Percentiles rank a stretch among this genome's conserved stretches.
Conservation (phyloP, 2,329 filamentous ascomycete species). For the Torrubiella hemipterigena region DNA sequence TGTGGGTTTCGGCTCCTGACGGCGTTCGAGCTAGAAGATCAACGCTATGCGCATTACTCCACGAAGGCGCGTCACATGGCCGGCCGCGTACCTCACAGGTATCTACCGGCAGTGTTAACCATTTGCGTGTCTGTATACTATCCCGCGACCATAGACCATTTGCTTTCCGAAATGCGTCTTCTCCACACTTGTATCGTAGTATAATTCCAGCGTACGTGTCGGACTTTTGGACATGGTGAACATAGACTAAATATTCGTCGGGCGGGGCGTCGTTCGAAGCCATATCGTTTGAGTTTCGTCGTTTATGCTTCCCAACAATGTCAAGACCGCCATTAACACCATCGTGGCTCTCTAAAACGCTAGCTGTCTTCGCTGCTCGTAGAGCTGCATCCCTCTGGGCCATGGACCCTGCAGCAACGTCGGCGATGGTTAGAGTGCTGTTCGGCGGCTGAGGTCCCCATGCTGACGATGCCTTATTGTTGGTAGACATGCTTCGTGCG, state of each 20-base stretch:
- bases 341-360: constrained; percentile 48
- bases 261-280: constrained; percentile 41
- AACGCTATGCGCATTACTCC: constrained; percentile 24
- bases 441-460: constrained; percentile 42
- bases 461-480: constrained; percentile 7
- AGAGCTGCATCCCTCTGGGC: constrained; percentile 41
- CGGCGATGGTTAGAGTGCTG: constrained; percentile 23
- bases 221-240: constrained; percentile 70
- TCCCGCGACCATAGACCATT: constrained; percentile 95
- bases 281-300: constrained; percentile 57
- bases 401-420: constrained; percentile 42
- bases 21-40: constrained; percentile 42
- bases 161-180: constrained; percentile 70
- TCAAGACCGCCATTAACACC: constrained; percentile 48
- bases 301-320: constrained; percentile 45
- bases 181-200: constrained; percentile 78
- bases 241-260: constrained; percentile 73
- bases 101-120: constrained; percentile 76
- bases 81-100: constrained; percentile 75
- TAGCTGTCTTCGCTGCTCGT: constrained; percentile 43
- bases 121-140: constrained; percentile 72
- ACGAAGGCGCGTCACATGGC: constrained; percentile 43
- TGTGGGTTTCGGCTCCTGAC: constrained; percentile 15
- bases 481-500: constrained; percentile 9
- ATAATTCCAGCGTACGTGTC: constrained; percentile 90